These are phyloP conservation scores for Paraphaeosphaeria sporulosa DNA, from an alignment of 2,329 filamentous ascomycete genomes.

Conservation along the genomic window DNA sequence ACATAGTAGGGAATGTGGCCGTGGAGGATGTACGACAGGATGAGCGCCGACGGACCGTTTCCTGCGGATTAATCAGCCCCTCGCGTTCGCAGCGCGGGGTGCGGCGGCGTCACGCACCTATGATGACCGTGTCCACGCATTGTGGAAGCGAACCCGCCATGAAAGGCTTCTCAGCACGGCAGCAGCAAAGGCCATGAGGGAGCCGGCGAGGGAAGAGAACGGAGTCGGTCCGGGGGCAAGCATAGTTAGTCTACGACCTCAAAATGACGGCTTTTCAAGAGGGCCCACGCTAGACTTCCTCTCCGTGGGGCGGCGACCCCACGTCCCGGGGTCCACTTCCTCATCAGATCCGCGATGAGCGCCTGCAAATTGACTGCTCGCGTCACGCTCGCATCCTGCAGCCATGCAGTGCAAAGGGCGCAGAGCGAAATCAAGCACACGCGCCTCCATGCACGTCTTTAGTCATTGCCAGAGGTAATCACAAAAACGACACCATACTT, in stretches of 20 bases:
- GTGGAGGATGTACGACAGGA: constrained; percentile 69
- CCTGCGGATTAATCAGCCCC: constrained; percentile 53
- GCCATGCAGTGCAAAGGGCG: neutral
- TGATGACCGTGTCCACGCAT: constrained; percentile 52
- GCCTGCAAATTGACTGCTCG: constrained; percentile 14
- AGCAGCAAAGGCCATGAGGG: constrained; percentile 42
- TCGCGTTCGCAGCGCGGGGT: neutral
- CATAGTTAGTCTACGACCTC: constrained; percentile 37
- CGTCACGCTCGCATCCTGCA: neutral
- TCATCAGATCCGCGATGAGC: constrained; percentile 25
- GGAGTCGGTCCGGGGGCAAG: constrained; percentile 15
- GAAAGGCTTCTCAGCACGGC: constrained; percentile 34
- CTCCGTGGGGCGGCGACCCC: constrained; percentile 10
- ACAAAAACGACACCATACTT: constrained; percentile 2
- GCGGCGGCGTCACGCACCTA: constrained; percentile 35
- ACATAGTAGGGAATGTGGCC: constrained; percentile 66
- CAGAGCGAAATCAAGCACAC: neutral
- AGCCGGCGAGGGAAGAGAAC: constrained; percentile 16
- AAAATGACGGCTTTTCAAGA: constrained; percentile 41
- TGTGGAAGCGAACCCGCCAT: constrained; percentile 48
- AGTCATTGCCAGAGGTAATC: neutral
- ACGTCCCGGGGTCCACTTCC: constrained; percentile 23
- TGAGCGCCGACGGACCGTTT: constrained; percentile 68
- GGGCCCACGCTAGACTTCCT: constrained; percentile 33
- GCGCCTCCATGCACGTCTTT: constrained; percentile 10